A percentile compares a stretch with the other conserved stretches of the same genome.
These are phyloP conservation scores for Sherardia arvensis DNA, from an alignment of 257 asterid species.

Conservation along the genomic window DNA sequence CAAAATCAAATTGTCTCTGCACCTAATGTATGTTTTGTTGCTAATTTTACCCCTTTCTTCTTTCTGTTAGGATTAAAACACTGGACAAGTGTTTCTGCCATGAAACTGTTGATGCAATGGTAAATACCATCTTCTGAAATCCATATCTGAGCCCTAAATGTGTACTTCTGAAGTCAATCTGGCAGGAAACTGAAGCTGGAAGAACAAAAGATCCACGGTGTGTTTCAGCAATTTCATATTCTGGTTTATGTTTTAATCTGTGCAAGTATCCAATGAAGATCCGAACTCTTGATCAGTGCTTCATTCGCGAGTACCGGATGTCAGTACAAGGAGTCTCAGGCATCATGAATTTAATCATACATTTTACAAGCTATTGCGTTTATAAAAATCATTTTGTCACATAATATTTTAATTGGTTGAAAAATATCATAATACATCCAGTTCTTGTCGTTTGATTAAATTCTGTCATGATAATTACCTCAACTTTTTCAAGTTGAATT, in stretches of 20 bases:
- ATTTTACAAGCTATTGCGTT: too few species aligned
- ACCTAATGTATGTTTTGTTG: not conserved
- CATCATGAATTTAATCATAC: too few species aligned
- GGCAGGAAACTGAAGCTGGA: conserved; percentile 66
- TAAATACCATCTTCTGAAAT: conserved; percentile 19
- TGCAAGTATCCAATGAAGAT: conserved; percentile 37
- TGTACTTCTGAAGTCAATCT: not conserved
- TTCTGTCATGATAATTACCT: too few species aligned
- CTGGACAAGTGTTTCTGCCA: conserved; percentile 86
- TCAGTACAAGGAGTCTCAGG: conserved; percentile 61
- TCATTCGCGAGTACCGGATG: conserved; percentile 86
- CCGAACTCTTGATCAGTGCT: conserved; percentile 87
- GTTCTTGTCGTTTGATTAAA: too few species aligned
- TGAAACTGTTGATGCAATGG: conserved; percentile 71
- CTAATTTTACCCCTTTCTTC: conserved; percentile 7
- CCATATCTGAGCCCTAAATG: not conserved
- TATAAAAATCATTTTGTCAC: conserved; percentile 2
- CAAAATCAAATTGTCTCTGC: too few species aligned
- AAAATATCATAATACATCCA: conserved; percentile 53
- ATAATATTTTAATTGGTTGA: conserved; percentile 32
- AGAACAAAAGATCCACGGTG: conserved; percentile 67
- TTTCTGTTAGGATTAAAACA: conserved; percentile 46
- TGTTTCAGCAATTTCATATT: conserved; percentile 20
- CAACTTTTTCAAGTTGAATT: not conserved
- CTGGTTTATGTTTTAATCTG: conserved; percentile 5